These are phyloP conservation scores for Acer campestre DNA, from an alignment of 345 rosid species.

Conservation along the genomic window DNA sequence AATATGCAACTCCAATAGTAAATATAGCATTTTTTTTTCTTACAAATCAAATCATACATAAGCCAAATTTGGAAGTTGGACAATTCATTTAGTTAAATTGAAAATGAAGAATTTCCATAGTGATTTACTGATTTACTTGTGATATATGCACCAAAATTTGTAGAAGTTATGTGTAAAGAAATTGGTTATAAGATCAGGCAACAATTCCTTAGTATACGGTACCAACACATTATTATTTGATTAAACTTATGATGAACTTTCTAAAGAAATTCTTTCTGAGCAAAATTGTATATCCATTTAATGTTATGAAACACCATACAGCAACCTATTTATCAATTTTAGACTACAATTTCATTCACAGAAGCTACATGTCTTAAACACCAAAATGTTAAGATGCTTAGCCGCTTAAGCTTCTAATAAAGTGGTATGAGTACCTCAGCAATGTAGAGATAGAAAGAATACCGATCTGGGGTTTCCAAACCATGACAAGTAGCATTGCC, in stretches of 20 bases:
- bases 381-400: neutral
- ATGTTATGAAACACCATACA: neutral
- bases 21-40: neutral
- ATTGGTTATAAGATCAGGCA: neutral
- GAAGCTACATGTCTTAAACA: neutral
- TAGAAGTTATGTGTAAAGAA: neutral
- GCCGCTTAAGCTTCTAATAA: neutral
- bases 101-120: neutral
- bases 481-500: slow-evolving; percentile 83
- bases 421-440: slow-evolving; percentile 53
- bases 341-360: neutral
- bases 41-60: neutral
- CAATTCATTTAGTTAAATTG: neutral
- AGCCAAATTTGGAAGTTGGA: neutral
- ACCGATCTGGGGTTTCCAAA: slow-evolving; percentile 67
- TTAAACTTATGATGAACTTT: neutral
- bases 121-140: slow-evolving; percentile 1
- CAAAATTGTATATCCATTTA: neutral
- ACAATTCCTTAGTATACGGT: neutral
- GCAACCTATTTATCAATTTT: neutral
- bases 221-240: neutral
- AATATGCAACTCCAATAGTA: neutral
- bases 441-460: slow-evolving; percentile 66
- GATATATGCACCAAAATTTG: neutral
- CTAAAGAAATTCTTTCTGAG: neutral